Percentiles rank a stretch among this genome's conserved stretches.
phyloP scores from a whole-genome alignment of 2,329 filamentous ascomycete genomes.

The Colletotrichum somersetense region DNA sequence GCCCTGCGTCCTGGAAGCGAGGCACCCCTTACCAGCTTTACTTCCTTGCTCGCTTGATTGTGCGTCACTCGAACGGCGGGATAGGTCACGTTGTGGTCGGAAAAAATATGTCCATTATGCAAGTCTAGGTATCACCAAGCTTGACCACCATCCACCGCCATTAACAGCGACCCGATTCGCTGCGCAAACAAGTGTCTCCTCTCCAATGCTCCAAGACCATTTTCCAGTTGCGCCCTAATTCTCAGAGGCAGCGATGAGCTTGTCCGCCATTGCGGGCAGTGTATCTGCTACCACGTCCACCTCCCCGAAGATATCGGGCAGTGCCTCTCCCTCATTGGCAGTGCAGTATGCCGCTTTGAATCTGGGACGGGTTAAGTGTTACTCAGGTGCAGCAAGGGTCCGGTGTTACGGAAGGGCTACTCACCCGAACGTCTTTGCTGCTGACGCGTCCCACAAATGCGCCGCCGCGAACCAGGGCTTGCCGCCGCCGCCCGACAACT shows the following conservation, averaged over 20 bases:
- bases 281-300: constrained; percentile 64
- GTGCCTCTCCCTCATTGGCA: constrained; percentile 26
- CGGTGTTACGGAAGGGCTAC: constrained; percentile 1
- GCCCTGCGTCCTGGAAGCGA: not conserved
- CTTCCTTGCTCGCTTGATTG: not conserved
- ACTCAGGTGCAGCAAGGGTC: not conserved
- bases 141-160: not conserved
- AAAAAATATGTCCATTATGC: not conserved
- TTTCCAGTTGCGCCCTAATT: not conserved
- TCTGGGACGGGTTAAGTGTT: constrained; percentile 37
- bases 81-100: too few relatives aligned
- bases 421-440: constrained; percentile 61
- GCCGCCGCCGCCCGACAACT: constrained; percentile 50
- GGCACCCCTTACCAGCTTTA: not conserved
- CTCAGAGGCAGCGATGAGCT: constrained; percentile 48
- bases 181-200: not conserved
- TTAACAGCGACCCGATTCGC: not conserved
- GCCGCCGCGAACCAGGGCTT: constrained; percentile 70
- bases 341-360: constrained; percentile 67
- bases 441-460: constrained; percentile 71
- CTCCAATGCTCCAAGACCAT: not conserved
- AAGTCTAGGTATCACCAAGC: not conserved
- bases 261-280: constrained; percentile 62
- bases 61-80: too few relatives aligned
- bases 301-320: constrained; percentile 56